These are phyloP conservation scores for Kurtzmaniella natalensis DNA, from an alignment of 1,139 yeast species.

Conservation along the genomic window DNA sequence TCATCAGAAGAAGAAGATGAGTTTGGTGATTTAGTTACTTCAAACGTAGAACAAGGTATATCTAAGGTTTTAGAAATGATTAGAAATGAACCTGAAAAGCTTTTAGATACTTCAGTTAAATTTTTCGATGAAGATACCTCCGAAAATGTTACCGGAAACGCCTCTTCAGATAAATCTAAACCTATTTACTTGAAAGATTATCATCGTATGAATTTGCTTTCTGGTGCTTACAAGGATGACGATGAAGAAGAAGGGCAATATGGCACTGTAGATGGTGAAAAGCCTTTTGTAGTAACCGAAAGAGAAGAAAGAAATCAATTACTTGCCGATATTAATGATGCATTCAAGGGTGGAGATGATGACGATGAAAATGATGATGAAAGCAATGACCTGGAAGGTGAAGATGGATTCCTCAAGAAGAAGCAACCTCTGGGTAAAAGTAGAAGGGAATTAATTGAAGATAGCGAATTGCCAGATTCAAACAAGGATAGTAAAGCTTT, in stretches of 20 bases:
- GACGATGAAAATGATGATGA: constrained; percentile 38
- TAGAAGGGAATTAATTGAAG: constrained; percentile 10
- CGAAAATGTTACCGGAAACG: constrained; percentile 16
- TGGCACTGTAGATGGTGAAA: constrained; percentile 53
- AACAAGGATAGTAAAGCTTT: constrained; percentile 60
- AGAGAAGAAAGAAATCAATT: constrained; percentile 70
- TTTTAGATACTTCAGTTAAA: constrained; percentile 61
- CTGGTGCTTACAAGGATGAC: constrained; percentile 52
- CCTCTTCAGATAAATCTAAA: constrained; percentile 39
- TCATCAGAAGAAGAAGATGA: constrained; percentile 77
- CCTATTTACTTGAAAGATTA: constrained; percentile 90
- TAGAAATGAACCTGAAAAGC: constrained; percentile 55
- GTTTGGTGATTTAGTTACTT: constrained; percentile 81
- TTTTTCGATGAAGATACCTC: constrained; percentile 65
- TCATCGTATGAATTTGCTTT: constrained; percentile 75
- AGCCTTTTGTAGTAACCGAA: constrained; percentile 69
- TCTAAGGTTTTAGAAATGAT: constrained; percentile 67
- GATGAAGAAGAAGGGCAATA: constrained; percentile 27
- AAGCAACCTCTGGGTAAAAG: constrained; percentile 27
- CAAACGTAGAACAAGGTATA: constrained; percentile 79
- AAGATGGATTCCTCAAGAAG: constrained; percentile 50
- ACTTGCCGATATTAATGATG: constrained; percentile 69
- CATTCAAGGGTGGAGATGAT: constrained; percentile 47
- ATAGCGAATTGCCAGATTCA: constrained; percentile 62
- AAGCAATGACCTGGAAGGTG: constrained; percentile 46